Evolutionary conservation across 139 green algal genomes (phyloP).

Genomic region (Asterochloris sp.): DNA sequence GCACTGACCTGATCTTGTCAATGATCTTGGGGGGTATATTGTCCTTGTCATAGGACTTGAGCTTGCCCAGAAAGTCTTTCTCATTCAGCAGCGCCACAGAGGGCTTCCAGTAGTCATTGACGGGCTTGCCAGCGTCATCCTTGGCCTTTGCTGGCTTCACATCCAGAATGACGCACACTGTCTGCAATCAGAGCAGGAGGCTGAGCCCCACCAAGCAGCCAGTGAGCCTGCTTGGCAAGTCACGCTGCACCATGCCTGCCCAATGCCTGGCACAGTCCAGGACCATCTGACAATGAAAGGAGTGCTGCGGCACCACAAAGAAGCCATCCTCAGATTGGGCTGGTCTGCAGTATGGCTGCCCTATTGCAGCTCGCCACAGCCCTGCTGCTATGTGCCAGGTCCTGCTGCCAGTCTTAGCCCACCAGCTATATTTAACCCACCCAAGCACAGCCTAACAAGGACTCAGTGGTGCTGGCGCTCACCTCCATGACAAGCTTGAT

Average conservation of each 20-base stretch:
- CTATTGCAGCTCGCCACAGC: no score
- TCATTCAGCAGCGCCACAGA: conserved; percentile 63
- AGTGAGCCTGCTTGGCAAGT: no score
- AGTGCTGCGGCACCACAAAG: no score
- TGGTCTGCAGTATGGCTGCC: no score
- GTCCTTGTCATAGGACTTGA: conserved; percentile 79
- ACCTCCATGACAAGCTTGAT: conserved; percentile 70
- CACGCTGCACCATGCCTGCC: no score
- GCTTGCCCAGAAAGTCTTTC: conserved; percentile 65
- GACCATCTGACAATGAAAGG: not conserved
- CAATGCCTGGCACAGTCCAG: not conserved
- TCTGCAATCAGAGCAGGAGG: conserved; percentile 36
- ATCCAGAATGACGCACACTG: conserved; percentile 73
- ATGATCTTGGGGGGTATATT: conserved; percentile 52
- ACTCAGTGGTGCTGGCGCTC: not conserved
- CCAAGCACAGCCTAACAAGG: no score
- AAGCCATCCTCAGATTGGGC: no score
- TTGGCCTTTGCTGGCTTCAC: conserved; percentile 66
- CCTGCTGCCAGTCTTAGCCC: no score
- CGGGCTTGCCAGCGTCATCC: conserved; percentile 55
- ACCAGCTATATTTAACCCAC: no score
- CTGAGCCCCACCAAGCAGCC: not conserved
- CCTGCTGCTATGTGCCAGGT: no score
- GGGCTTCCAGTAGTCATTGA: conserved; percentile 77
- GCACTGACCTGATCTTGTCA: conserved; percentile 38